phyloP scores from a whole-genome alignment of 805 yeast species.

The Saccharomyces cerevisiae region DNA sequence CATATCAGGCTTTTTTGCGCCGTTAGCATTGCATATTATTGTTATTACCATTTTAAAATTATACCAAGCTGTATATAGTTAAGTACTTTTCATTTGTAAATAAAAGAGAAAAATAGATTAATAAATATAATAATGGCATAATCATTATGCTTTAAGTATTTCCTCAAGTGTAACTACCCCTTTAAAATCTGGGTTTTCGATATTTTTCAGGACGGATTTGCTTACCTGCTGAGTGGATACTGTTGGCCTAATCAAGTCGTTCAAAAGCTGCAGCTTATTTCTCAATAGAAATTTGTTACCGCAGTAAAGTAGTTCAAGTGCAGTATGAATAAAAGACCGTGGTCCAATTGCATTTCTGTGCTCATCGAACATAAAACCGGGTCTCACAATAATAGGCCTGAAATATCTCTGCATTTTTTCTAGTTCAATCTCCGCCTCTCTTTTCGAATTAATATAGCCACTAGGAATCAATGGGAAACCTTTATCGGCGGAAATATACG shows the following conservation, averaged over 20 bases:
- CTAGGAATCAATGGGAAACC: slow-evolving; percentile 60
- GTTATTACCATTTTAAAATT: neutral
- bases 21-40: slow-evolving; percentile 9
- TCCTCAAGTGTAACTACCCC: slow-evolving; percentile 58
- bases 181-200: slow-evolving; percentile 40
- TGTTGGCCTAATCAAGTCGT: slow-evolving; percentile 50
- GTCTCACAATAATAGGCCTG: slow-evolving; percentile 61
- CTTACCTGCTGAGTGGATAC: slow-evolving; percentile 67
- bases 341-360: slow-evolving; percentile 28
- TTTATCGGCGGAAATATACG: slow-evolving; percentile 74
- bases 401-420: slow-evolving; percentile 35
- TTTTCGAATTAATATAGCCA: slow-evolving; percentile 66
- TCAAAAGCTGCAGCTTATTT: slow-evolving; percentile 33
- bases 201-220: slow-evolving; percentile 43
- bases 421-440: slow-evolving; percentile 64
- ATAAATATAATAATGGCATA: neutral
- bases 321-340: slow-evolving; percentile 30
- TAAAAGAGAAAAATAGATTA: neutral
- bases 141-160: slow-evolving; percentile 19
- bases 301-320: slow-evolving; percentile 37
- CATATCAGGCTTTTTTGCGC: slow-evolving; percentile 75
- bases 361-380: slow-evolving; percentile 76
- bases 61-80: neutral
- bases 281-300: slow-evolving; percentile 38
- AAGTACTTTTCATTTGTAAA: neutral